Evolutionary conservation across 352 stramenopile species (phyloP).

Genomic region (Peronosclerospora sorghi): DNA sequence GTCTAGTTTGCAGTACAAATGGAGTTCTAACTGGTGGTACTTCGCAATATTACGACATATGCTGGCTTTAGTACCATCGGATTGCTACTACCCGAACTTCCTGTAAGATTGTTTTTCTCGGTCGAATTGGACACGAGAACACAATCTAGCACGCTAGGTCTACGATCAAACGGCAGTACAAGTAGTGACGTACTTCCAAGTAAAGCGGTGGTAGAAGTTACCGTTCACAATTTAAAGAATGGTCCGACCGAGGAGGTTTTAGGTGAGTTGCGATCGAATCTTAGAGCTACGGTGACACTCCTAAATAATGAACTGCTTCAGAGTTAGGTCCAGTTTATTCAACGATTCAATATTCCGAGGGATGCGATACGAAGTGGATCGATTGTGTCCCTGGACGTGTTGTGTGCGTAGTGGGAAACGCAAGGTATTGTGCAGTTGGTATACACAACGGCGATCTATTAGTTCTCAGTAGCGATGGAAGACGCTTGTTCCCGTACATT

Average conservation of each 20-base stretch:
- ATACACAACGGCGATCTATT: conserved; percentile 58
- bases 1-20: background rate
- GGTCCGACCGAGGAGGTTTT: conserved; percentile 27
- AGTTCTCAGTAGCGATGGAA: conserved; percentile 43
- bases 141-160: conserved; percentile 2
- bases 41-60: conserved; percentile 6
- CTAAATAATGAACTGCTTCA: conserved; percentile 8
- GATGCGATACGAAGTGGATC: conserved; percentile 57
- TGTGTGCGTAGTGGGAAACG: conserved; percentile 51
- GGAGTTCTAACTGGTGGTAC: conserved; percentile 4
- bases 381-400: conserved; percentile 60
- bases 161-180: conserved; percentile 1
- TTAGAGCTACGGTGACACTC: too few species aligned
- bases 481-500: conserved; percentile 73
- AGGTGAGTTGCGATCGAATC: conserved; percentile 18
- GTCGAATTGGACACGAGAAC: conserved; percentile 41
- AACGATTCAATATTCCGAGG: conserved; percentile 51
- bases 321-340: conserved; percentile 59
- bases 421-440: conserved; percentile 46
- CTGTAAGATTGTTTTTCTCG: conserved; percentile 47
- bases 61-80: conserved; percentile 10
- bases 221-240: conserved; percentile 53
- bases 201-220: conserved; percentile 43
- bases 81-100: conserved; percentile 45
- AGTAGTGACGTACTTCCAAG: conserved; percentile 2